Evolutionary conservation across 331 rosid genomes (phyloP), one percentile per base, ranked within the genome.

Genomic region (Acacia concinna): DNA sequence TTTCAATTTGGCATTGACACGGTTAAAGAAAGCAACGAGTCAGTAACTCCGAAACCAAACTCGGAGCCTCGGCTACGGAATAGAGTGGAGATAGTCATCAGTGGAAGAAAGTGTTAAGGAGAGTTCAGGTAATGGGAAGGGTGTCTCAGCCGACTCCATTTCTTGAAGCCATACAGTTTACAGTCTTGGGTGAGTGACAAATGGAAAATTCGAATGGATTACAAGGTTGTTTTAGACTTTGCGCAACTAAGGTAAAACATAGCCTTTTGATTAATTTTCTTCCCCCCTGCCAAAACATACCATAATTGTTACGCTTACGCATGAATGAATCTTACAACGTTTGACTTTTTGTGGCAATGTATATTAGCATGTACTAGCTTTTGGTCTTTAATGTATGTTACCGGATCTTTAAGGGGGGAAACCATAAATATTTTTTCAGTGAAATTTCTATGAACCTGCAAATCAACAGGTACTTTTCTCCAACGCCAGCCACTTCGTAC

Each of bases 11-110:
- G 78, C 73, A 59, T 62, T 78, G 74, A 84, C 76, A 63, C 78
- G 73, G 37, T 47, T 83, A 35, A 86, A 84, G 78, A 56, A 67
- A 81, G 81, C 91, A 90, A 65, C 70, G 89, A 37, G 73, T 52
- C 76, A 82, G 88, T 79, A 94, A 94, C 84, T 92, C 93, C 71
- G 87, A 30, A 0, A 84, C 86, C 69, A 89, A 83, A 70, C 23
- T 74, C 56, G 91, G 59, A 41, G n/a, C n/a, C n/a, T n/a, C n/a
- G n/a, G n/a, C n/a, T n/a, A n/a, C n/a, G n/a, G n/a, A n/a, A n/a
- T n/a, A n/a, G n/a, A n/a, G n/a, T n/a, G n/a, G n/a, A 41, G 72
- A 73, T 83, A 83, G 63, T 60, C 79, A 73, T 89, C 75, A 81
- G 90, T 93, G 64, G 20, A 46, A 46, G 6, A 14, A 15, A 46